phyloP scores from a whole-genome alignment of 2,329 filamentous ascomycete genomes.

The Colletotrichum salicis region DNA sequence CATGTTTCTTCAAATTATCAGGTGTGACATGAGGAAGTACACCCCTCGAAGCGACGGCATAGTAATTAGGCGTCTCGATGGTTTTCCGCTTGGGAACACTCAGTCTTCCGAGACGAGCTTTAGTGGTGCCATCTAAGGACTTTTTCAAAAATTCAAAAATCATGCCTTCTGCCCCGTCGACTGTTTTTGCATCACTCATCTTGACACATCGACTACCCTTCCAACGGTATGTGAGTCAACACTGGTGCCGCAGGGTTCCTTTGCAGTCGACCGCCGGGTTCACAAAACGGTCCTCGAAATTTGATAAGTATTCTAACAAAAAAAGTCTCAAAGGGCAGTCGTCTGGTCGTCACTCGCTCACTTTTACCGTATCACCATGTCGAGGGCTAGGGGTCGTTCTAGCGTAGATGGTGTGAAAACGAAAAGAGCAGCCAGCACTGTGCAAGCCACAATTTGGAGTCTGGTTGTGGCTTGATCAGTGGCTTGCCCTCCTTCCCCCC shows the following conservation, averaged over 20 bases:
- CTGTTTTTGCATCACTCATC: slow-evolving; percentile 37
- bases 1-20: slow-evolving; percentile 77
- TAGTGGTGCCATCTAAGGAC: slow-evolving; percentile 50
- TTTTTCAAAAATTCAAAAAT: slow-evolving; percentile 60
- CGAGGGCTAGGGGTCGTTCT: slow-evolving; percentile 21
- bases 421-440: slow-evolving; percentile 7
- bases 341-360: neutral
- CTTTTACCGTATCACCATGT: slow-evolving; percentile 1
- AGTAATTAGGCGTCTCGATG: slow-evolving; percentile 85
- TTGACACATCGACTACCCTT: slow-evolving; percentile 26
- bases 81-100: slow-evolving; percentile 68
- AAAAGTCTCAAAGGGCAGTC: neutral
- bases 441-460: slow-evolving; percentile 2
- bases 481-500: neutral
- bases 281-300: neutral
- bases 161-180: slow-evolving; percentile 41
- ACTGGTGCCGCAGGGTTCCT: neutral
- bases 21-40: slow-evolving; percentile 88
- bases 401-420: slow-evolving; percentile 22
- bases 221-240: slow-evolving; percentile 5
- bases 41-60: slow-evolving; percentile 84
- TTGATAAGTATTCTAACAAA: neutral
- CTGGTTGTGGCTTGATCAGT: neutral
- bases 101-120: slow-evolving; percentile 75
- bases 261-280: neutral